Base-by-base conservation (phyloP, 1,284 basidiomycete species). In the Moesziomyces sp. region DNA sequence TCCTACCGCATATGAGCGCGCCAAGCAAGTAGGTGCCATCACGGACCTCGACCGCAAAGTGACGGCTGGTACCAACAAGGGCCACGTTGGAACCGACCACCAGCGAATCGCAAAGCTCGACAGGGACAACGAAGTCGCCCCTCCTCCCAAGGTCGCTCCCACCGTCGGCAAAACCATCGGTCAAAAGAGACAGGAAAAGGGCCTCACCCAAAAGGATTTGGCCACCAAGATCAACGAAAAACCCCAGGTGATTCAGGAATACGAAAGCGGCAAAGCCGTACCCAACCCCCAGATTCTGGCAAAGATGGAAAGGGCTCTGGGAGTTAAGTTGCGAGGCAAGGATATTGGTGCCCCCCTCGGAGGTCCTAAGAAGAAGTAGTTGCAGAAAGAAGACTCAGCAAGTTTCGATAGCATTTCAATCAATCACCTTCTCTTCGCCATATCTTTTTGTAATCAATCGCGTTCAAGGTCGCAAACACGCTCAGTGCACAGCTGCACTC, bases 161-260 rank as follows among this genome's bases (percentile, higher is more conserved):
- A 88, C 88, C 42, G 92, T 95, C 61, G 94, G 93, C 77, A 92
- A 92, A 85, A 92, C 92, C 76, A 95, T 99, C 78, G 90, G 92
- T 81, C 88, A 89, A 24, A 93, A 91, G 26, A 91, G 96, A 55
- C 88, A 90, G 86, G 92, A 90, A 30, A 88, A 90, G 80, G 88
- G 90, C 70, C 81, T 94, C 35, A 90, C 93, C 11, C 96, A 99
- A 86, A 97, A 97, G 86, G 96, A 98, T 66, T 87, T 98, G 26
- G 97, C 94, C 7, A 91, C 92, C 84, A 92, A 92, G 87, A 89
- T 94, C 83, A 96, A 95, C 84, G 92, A 94, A 87, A 94, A 94
- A 85, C 91, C 90, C 38, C 91, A 91, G 46, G 88, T 95, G 47
- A 87, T 95, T 34, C 91, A 92, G 83, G 95, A 97, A 77, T 95